A percentile compares a stretch with the other conserved stretches of the same genome.
Conservation (phyloP, 768 basidiomycete genomes). For the Sporobolomyces phaffii region DNA sequence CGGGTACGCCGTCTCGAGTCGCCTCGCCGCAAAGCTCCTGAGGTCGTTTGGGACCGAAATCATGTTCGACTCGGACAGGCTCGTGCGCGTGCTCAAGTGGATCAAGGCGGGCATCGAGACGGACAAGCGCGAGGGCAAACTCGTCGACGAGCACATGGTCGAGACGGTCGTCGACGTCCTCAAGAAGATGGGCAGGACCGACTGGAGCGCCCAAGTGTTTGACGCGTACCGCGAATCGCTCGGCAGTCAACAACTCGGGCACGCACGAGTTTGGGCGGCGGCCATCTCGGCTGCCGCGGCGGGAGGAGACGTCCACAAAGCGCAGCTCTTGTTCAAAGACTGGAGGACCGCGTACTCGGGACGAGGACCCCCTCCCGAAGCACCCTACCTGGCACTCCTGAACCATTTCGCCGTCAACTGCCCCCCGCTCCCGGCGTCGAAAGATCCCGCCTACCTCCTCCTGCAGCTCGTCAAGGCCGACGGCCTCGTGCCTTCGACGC, state of each 20-base stretch:
- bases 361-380: neutral
- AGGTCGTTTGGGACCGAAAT: neutral
- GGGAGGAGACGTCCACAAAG: neutral
- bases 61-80: neutral
- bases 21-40: conserved; percentile 3
- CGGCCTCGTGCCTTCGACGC: neutral
- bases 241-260: neutral
- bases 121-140: neutral
- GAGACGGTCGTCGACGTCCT: conserved; percentile 11
- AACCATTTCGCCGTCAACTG: conserved; percentile 4
- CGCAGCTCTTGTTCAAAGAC: neutral
- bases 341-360: conserved; percentile 2
- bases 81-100: conserved; percentile 16
- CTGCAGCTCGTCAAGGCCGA: neutral
- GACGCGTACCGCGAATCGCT: conserved; percentile 10
- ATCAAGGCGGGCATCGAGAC: conserved; percentile 1
- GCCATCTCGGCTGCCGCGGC: conserved; percentile 6
- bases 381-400: conserved; percentile 28
- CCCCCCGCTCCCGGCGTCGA: neutral
- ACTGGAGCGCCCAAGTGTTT: conserved; percentile 26
- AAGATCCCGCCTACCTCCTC: conserved; percentile 26
- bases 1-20: conserved; percentile 4
- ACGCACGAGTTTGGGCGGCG: conserved; percentile 1
- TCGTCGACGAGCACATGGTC: conserved; percentile 9
- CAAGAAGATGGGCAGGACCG: conserved; percentile 2